phyloP scores from a whole-genome alignment of 805 yeast genomes.

The Yarrowia alimentaria region DNA sequence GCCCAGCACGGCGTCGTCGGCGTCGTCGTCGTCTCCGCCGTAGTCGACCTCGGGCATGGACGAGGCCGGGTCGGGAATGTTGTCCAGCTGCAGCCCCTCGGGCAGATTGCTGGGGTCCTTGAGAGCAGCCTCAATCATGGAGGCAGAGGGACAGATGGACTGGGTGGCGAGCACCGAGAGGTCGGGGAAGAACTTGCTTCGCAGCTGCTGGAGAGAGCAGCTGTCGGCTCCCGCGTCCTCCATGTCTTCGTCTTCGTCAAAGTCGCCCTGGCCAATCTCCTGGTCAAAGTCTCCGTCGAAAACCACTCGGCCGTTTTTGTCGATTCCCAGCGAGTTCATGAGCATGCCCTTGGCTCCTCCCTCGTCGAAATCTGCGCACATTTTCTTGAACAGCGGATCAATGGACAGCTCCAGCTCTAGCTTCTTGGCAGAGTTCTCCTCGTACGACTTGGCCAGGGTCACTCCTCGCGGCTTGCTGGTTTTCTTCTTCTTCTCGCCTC shows the following conservation, averaged over 20 bases:
- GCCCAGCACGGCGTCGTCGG: constrained; percentile 31
- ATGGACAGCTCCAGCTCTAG: constrained; percentile 42
- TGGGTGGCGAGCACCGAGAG: constrained; percentile 31
- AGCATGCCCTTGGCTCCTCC: constrained; percentile 45
- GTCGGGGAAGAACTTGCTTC: constrained; percentile 34
- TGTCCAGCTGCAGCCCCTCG: constrained; percentile 39
- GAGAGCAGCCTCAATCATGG: constrained; percentile 57
- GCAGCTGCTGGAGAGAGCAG: constrained; percentile 33
- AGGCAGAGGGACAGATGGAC: constrained; percentile 68
- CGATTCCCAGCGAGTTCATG: constrained; percentile 52
- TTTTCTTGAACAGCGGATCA: constrained; percentile 45
- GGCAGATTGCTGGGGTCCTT: constrained; percentile 37
- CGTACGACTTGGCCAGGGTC: constrained; percentile 38
- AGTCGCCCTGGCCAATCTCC: constrained; percentile 28
- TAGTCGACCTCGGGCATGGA: constrained; percentile 30
- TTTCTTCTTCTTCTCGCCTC: constrained; percentile 33
- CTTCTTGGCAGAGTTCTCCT: constrained; percentile 37
- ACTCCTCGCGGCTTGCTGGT: constrained; percentile 34
- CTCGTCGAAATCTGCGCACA: constrained; percentile 48
- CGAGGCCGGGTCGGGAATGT: constrained; percentile 19
- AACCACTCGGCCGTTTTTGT: constrained; percentile 59
- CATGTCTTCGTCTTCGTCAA: constrained; percentile 34
- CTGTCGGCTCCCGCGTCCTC: constrained; percentile 28
- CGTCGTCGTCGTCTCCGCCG: constrained; percentile 32
- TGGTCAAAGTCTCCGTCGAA: constrained; percentile 59